phyloP scores from a whole-genome alignment of 2,329 filamentous ascomycete genomes.

The Penicillium sp. region DNA sequence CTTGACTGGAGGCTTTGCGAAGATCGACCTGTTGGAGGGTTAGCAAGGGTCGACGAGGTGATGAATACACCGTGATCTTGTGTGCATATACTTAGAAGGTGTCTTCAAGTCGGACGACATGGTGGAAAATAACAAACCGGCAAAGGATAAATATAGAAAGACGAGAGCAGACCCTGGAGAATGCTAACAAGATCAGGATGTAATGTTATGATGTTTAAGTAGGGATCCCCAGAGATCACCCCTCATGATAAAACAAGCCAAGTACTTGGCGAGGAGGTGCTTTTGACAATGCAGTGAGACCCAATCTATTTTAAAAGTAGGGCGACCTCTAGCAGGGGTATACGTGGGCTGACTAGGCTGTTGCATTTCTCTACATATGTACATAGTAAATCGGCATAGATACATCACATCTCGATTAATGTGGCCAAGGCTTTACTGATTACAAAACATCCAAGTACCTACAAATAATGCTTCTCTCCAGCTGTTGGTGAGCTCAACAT shows the following conservation, averaged over 20 bases:
- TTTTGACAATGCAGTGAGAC: conserved; percentile 8
- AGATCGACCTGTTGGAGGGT: neutral
- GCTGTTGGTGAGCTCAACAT: neutral
- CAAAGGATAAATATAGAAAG: neutral
- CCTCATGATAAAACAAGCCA: neutral
- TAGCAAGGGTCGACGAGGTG: neutral
- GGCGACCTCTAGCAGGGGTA: neutral
- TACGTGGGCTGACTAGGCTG: neutral
- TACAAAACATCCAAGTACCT: neutral
- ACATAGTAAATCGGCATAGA: neutral
- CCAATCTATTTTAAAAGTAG: conserved; percentile 2
- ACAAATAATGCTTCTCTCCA: neutral
- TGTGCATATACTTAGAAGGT: neutral
- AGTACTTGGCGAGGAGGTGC: neutral
- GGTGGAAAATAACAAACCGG: too few relatives aligned
- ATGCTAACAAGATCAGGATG: neutral
- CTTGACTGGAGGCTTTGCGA: conserved; percentile 3
- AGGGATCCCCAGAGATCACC: neutral
- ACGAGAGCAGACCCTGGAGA: neutral
- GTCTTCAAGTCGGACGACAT: neutral
- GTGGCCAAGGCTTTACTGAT: neutral
- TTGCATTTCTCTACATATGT: neutral
- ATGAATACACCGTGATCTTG: neutral
- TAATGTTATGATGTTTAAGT: neutral
- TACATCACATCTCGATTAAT: neutral